phyloP scores from a whole-genome alignment of 2,329 filamentous ascomycete species.

The Monosporascus sp. region DNA sequence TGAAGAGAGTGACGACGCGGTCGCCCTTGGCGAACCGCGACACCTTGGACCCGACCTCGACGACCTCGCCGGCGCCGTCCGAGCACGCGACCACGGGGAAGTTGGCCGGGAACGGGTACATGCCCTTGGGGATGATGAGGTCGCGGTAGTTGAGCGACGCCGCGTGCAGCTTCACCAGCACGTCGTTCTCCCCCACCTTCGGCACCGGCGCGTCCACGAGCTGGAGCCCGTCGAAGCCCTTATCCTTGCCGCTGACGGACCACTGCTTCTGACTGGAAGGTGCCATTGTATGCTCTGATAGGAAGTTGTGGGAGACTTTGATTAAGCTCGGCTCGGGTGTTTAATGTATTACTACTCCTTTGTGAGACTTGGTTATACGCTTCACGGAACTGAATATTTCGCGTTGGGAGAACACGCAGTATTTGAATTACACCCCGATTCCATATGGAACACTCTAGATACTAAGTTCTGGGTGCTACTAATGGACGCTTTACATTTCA shows the following conservation, averaged over 20 bases:
- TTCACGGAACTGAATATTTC: too few relatives aligned
- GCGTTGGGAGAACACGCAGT: too few relatives aligned
- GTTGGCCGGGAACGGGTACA: slow-evolving; percentile 39
- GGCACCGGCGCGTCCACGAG: slow-evolving; percentile 52
- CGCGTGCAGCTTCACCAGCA: slow-evolving; percentile 60
- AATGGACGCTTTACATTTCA: too few relatives aligned
- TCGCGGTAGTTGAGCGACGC: slow-evolving; percentile 53
- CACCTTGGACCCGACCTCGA: slow-evolving; percentile 46
- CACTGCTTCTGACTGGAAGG: slow-evolving; percentile 49
- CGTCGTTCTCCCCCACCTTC: slow-evolving; percentile 62
- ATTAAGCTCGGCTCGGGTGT: too few relatives aligned
- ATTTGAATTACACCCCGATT: background rate
- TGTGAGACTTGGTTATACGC: too few relatives aligned
- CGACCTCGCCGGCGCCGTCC: slow-evolving; percentile 50
- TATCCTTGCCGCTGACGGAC: slow-evolving; percentile 44
- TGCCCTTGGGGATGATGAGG: slow-evolving; percentile 43
- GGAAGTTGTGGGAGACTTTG: background rate
- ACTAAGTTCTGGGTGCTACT: too few relatives aligned
- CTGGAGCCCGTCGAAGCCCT: slow-evolving; percentile 56
- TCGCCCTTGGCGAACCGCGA: slow-evolving; percentile 47
- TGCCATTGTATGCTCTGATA: slow-evolving; percentile 10
- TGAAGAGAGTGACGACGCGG: slow-evolving; percentile 57
- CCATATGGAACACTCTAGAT: background rate
- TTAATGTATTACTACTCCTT: too few relatives aligned
- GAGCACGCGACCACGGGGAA: slow-evolving; percentile 45